Conservation (phyloP, 2,329 filamentous ascomycete species). For the Trichoderma atroviride region DNA sequence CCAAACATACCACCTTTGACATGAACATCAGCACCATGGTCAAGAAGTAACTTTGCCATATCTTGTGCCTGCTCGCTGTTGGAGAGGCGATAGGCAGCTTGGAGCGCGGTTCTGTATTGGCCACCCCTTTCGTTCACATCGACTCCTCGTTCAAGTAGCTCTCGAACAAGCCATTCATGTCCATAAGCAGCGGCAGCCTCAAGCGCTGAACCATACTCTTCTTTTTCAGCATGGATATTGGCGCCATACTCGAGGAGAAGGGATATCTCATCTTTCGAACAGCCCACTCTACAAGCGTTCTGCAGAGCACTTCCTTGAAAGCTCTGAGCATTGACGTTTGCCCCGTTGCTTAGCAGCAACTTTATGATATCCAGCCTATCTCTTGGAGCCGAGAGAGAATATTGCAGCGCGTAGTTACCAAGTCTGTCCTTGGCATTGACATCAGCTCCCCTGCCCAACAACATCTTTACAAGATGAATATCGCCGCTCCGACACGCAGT, state of each 20-base stretch:
- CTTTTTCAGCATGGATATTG: not conserved
- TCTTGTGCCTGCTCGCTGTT: not conserved
- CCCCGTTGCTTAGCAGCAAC: not conserved
- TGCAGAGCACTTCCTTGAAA: not conserved
- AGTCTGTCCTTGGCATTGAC: not conserved
- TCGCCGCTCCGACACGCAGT: not conserved
- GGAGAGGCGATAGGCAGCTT: not conserved
- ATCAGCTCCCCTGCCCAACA: not conserved
- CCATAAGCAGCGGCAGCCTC: not conserved
- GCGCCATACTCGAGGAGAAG: not conserved
- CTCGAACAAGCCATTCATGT: not conserved
- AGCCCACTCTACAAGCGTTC: accelerated
- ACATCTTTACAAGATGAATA: not conserved
- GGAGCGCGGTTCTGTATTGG: not conserved
- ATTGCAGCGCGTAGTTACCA: not conserved
- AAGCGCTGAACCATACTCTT: not conserved
- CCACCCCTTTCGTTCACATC: not conserved
- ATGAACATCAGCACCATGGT: not conserved
- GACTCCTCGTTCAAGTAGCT: not conserved
- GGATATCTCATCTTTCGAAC: not conserved
- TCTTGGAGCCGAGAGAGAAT: not conserved
- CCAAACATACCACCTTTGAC: not conserved
- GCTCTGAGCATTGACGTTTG: not conserved
- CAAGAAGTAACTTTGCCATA: not conserved
- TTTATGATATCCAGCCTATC: not conserved